These are phyloP conservation scores for Pulveroboletus sp. DNA, from an alignment of 768 basidiomycete species.

Conservation along the genomic window DNA sequence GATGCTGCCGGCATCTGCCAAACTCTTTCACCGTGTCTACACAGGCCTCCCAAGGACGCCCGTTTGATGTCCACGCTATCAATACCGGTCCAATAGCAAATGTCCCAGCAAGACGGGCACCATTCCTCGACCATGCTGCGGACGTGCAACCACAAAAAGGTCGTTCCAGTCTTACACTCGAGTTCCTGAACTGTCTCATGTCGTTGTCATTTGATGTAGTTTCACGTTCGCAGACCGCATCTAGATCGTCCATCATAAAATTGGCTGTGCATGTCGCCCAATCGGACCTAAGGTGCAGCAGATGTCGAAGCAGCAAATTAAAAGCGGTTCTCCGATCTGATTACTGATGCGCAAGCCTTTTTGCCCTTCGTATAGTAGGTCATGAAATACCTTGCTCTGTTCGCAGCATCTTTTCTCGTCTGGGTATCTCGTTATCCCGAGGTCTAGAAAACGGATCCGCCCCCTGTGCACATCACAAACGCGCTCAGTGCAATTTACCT, in stretches of 20 bases:
- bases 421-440: not conserved
- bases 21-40: too few species aligned
- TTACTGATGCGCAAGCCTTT: not conserved
- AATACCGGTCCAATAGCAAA: not conserved
- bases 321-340: not conserved
- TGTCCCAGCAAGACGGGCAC: not conserved
- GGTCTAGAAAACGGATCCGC: conserved; percentile 20
- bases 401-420: not conserved
- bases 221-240: not conserved
- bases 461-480: conserved; percentile 10
- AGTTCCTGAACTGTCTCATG: too few species aligned
- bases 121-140: not conserved
- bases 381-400: not conserved
- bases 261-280: not conserved
- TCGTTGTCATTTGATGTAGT: not conserved
- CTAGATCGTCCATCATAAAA: not conserved
- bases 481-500: not conserved
- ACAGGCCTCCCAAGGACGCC: too few species aligned
- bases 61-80: not conserved
- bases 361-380: not conserved
- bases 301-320: not conserved
- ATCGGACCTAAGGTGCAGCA: conserved; percentile 1
- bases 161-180: not conserved
- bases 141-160: not conserved
- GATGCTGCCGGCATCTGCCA: not conserved